These are phyloP conservation scores for Dillenia turbinata DNA, from an alignment of 164 flowering plant genomes.

Conservation along the genomic window DNA sequence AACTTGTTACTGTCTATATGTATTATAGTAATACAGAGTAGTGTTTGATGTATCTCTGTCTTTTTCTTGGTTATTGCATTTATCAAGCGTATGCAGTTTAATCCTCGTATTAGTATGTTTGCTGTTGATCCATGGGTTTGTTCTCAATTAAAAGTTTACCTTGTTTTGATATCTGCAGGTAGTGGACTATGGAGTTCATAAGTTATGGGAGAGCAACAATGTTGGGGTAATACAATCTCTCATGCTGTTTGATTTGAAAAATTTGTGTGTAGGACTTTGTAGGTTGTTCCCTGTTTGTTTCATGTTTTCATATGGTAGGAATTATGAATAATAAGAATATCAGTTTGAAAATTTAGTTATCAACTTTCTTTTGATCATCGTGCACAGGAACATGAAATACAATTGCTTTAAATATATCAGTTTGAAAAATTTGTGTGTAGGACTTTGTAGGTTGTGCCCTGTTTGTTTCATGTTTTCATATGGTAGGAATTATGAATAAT, in stretches of 20 bases:
- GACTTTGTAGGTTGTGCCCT: not conserved
- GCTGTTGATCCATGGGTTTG: not conserved
- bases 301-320: not conserved
- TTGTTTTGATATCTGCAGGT: slow-evolving; percentile 39
- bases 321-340: no score
- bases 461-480: not conserved
- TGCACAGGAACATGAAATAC: not conserved
- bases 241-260: not conserved
- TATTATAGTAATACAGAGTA: no score
- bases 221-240: slow-evolving; percentile 52
- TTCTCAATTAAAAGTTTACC: not conserved
- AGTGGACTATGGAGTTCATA: slow-evolving; percentile 78
- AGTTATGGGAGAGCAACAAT: slow-evolving; percentile 73
- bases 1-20: no score
- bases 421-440: no score
- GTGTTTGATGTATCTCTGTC: no score
- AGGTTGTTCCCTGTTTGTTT: not conserved
- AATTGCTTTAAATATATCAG: not conserved
- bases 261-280: not conserved
- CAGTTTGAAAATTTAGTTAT: no score
- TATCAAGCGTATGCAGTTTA: not conserved
- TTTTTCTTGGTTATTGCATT: no score
- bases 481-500: no score
- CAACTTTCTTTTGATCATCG: not conserved
- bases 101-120: not conserved